Conservation (phyloP, 768 basidiomycete species). For the Tricholoma sp. region DNA sequence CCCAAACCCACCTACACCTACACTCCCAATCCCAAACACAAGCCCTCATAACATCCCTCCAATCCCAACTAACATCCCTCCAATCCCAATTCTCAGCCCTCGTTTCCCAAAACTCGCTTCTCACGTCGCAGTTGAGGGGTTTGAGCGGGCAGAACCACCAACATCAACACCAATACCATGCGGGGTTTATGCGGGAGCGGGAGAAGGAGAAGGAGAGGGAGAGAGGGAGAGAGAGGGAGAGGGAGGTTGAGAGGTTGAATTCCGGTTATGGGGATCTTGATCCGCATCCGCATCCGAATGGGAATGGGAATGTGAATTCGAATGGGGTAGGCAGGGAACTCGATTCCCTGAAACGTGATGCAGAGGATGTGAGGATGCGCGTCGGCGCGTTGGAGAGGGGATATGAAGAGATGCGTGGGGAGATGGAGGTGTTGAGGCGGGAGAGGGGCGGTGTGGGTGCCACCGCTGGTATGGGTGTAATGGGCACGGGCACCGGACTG, state of each 20-base stretch:
- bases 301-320: neutral
- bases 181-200: no score
- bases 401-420: slow-evolving; percentile 32
- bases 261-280: no score
- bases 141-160: slow-evolving; percentile 3
- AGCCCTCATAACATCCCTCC: slow-evolving; percentile 17
- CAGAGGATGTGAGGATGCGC: slow-evolving; percentile 14
- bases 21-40: slow-evolving; percentile 13
- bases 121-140: neutral
- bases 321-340: neutral
- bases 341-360: slow-evolving; percentile 14
- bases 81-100: slow-evolving; percentile 18
- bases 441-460: slow-evolving; percentile 50
- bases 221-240: no score
- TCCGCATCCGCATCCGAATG: no score
- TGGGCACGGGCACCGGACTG: no score
- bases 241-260: no score
- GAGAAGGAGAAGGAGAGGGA: no score
- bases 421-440: slow-evolving; percentile 33
- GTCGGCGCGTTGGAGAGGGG: slow-evolving; percentile 33
- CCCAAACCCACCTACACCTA: slow-evolving; percentile 2
- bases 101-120: neutral
- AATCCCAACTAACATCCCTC: slow-evolving; percentile 27
- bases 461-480: no score
- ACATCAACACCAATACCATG: no score